Conservation (phyloP, 768 basidiomycete genomes). For the Trametes sanguinea region DNA sequence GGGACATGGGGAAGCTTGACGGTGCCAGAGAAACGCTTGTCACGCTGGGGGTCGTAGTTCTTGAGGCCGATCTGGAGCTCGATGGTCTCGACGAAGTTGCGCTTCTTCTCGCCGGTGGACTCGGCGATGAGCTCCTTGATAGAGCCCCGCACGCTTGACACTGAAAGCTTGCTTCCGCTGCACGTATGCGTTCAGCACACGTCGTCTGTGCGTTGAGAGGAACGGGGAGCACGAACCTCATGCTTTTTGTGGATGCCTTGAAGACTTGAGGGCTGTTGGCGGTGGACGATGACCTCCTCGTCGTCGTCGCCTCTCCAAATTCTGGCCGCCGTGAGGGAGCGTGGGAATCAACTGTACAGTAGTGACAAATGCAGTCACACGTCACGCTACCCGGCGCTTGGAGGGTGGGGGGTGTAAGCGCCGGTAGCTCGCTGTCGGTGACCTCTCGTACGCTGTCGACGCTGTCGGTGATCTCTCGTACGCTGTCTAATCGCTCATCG, state of each 20-base stretch:
- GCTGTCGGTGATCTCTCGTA: no score
- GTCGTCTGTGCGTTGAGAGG: not conserved
- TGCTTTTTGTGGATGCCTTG: conserved; percentile 25
- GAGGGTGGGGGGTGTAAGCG: no score
- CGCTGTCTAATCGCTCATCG: no score
- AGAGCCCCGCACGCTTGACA: conserved; percentile 99
- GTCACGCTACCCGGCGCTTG: no score
- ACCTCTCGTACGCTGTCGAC: no score
- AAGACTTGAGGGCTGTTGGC: conserved; percentile 23
- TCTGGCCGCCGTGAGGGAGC: conserved; percentile 1
- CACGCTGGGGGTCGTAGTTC: conserved; percentile 99
- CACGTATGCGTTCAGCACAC: not conserved
- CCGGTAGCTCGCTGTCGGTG: no score
- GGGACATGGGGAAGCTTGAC: conserved; percentile 98
- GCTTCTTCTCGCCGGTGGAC: conserved; percentile 84
- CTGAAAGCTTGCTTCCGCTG: conserved; percentile 81
- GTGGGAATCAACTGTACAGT: conserved; percentile 24
- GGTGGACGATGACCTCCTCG: not conserved
- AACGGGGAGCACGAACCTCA: conserved; percentile 28
- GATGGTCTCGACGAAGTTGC: conserved; percentile 95
- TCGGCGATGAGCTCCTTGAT: conserved; percentile 88
- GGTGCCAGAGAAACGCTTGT: conserved; percentile 99
- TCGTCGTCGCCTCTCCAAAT: not conserved
- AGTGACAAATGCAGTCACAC: conserved; percentile 2
- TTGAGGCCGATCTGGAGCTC: conserved; percentile 96